phyloP scores from a whole-genome alignment of 2,329 filamentous ascomycete species.

The Cryphonectria japonica region DNA sequence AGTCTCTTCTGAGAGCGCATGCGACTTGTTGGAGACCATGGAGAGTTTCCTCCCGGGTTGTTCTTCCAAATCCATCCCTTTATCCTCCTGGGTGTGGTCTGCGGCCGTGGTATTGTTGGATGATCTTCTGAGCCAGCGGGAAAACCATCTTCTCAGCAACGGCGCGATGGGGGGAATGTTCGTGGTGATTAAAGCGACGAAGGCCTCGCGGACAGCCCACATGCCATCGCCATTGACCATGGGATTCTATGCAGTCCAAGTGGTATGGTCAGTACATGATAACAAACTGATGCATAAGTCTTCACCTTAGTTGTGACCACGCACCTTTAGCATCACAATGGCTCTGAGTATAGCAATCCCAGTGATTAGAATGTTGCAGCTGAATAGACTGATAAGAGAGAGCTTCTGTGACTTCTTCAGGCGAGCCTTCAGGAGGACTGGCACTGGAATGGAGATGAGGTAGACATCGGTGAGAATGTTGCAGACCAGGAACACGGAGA shows the following conservation, averaged over 20 bases:
- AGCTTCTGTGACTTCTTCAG: conserved; percentile 18
- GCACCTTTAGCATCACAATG: conserved; percentile 17
- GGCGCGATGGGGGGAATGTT: conserved; percentile 23
- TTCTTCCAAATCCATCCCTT: background rate
- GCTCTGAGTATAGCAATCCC: conserved; percentile 22
- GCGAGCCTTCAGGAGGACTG: conserved; percentile 16
- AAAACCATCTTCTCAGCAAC: conserved; percentile 22
- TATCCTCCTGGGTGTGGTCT: background rate
- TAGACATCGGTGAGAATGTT: conserved; percentile 28
- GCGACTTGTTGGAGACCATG: background rate
- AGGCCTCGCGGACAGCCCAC: conserved; percentile 24
- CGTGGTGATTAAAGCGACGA: conserved; percentile 23
- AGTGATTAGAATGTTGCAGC: conserved; percentile 26
- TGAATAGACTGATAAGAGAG: conserved; percentile 25
- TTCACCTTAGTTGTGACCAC: background rate
- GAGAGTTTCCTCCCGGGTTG: background rate
- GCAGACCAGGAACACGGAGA: conserved; percentile 22
- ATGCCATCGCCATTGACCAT: conserved; percentile 23
- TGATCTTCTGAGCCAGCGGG: conserved; percentile 10
- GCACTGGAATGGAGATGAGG: conserved; percentile 26
- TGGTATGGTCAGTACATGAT: background rate
- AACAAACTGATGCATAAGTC: background rate
- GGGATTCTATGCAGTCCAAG: background rate
- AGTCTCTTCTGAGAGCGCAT: background rate
- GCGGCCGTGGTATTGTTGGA: background rate